These are phyloP conservation scores for Suhomyces pyralidae DNA, from an alignment of 805 yeast species.

Conservation along the genomic window DNA sequence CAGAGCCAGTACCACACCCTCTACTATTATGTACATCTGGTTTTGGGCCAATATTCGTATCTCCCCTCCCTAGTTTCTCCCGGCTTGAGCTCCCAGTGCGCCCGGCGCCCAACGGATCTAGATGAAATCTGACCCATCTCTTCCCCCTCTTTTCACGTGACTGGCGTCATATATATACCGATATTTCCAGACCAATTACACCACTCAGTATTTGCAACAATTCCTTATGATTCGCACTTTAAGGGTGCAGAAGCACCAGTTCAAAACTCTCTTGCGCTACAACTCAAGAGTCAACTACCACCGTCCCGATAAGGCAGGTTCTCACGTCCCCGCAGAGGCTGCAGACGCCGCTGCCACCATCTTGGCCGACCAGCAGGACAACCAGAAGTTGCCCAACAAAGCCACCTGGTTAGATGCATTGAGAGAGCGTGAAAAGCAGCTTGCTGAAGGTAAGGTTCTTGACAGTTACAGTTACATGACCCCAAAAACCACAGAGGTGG, in stretches of 20 bases:
- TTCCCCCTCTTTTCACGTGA: not conserved
- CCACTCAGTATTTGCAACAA: not conserved
- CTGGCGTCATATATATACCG: not conserved
- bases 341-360: conserved; percentile 77
- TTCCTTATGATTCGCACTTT: not conserved
- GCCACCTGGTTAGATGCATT: conserved; percentile 90
- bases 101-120: not conserved
- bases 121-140: too few relatives aligned
- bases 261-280: conserved; percentile 2
- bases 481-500: conserved; percentile 66
- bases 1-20: too few relatives aligned
- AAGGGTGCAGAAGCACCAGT: not conserved
- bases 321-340: conserved; percentile 53
- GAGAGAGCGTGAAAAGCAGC: conserved; percentile 65
- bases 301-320: conserved; percentile 38
- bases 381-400: conserved; percentile 38
- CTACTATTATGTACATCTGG: too few relatives aligned
- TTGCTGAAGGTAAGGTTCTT: conserved; percentile 67
- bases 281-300: conserved; percentile 18
- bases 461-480: conserved; percentile 70
- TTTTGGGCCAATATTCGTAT: too few relatives aligned
- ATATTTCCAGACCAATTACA: not conserved
- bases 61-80: too few relatives aligned
- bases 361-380: conserved; percentile 57
- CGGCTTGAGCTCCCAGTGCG: too few relatives aligned